Evolutionary conservation across 78 protist species (phyloP).

Genomic region (Dictyostelium brefeldianum): DNA sequence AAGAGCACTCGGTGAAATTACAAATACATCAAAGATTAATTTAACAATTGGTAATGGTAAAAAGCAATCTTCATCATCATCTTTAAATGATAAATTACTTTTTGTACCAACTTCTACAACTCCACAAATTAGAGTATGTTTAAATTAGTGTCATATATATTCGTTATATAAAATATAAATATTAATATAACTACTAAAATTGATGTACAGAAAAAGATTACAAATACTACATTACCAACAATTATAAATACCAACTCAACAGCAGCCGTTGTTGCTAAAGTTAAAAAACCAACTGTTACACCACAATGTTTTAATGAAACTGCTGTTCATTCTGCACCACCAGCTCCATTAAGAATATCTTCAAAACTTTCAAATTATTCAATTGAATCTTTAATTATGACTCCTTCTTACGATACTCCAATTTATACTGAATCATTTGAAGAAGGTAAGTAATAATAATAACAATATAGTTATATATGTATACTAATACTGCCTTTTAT

Average conservation of each 20-base stretch:
- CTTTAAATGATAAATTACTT: background rate
- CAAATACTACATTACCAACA: background rate
- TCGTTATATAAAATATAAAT: background rate
- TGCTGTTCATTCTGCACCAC: conserved; percentile 47
- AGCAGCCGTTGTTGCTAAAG: background rate
- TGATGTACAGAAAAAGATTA: background rate
- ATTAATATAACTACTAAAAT: background rate
- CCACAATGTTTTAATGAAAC: conserved; percentile 5
- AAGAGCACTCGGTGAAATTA: conserved; percentile 49
- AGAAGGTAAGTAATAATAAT: background rate
- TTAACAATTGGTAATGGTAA: background rate
- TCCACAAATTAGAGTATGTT: conserved; percentile 43
- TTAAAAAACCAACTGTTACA: background rate
- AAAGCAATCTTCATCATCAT: background rate
- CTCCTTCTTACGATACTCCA: conserved; percentile 56
- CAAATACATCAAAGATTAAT: background rate
- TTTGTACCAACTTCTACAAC: conserved; percentile 32
- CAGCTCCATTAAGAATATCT: conserved; percentile 23
- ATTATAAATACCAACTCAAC: background rate
- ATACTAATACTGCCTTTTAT: background rate
- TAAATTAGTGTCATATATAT: background rate
- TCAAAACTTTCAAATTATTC: conserved; percentile 24
- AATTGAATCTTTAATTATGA: conserved; percentile 57
- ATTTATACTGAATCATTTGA: conserved; percentile 17
- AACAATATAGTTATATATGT: background rate